These are phyloP conservation scores for Yamadazyma kanchanaburiensis DNA, from an alignment of 1,139 yeast genomes.

Conservation along the genomic window DNA sequence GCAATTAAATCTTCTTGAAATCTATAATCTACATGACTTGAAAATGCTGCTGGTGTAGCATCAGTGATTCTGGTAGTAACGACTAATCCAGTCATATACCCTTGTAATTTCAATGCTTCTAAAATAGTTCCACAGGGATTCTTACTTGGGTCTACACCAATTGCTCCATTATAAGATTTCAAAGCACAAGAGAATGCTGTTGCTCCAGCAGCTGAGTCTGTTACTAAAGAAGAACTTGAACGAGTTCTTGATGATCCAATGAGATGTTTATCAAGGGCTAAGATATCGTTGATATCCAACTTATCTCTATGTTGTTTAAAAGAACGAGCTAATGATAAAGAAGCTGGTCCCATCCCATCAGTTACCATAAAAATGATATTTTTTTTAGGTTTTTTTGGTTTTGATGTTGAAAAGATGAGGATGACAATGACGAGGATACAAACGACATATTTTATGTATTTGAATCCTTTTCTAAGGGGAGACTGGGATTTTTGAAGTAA, in stretches of 20 bases:
- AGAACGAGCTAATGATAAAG: constrained; percentile 69
- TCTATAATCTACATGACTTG: constrained; percentile 71
- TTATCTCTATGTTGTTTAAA: constrained; percentile 58
- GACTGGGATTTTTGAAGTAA: not conserved
- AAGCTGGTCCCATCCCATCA: constrained; percentile 91
- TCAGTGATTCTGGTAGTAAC: constrained; percentile 73
- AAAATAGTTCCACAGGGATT: constrained; percentile 78
- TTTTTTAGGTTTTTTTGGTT: constrained; percentile 12
- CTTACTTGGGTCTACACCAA: constrained; percentile 62
- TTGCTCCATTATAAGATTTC: constrained; percentile 84
- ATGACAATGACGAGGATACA: not conserved
- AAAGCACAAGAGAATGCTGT: constrained; percentile 81
- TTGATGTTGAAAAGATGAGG: not conserved
- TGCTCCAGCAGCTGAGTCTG: constrained; percentile 95
- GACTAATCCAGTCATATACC: constrained; percentile 79
- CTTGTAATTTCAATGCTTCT: constrained; percentile 77
- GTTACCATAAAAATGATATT: constrained; percentile 82
- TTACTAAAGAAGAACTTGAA: constrained; percentile 66
- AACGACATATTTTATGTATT: constrained; percentile 1
- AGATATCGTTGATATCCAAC: constrained; percentile 48
- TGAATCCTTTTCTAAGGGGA: not conserved
- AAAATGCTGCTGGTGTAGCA: constrained; percentile 89
- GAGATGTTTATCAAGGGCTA: constrained; percentile 61
- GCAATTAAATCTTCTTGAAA: constrained; percentile 82
- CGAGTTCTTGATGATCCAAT: constrained; percentile 80